Evolutionary conservation across 352 stramenopile genomes (phyloP), one percentile per base, ranked within the genome.

Genomic region (Phytophthora podocarpi): DNA sequence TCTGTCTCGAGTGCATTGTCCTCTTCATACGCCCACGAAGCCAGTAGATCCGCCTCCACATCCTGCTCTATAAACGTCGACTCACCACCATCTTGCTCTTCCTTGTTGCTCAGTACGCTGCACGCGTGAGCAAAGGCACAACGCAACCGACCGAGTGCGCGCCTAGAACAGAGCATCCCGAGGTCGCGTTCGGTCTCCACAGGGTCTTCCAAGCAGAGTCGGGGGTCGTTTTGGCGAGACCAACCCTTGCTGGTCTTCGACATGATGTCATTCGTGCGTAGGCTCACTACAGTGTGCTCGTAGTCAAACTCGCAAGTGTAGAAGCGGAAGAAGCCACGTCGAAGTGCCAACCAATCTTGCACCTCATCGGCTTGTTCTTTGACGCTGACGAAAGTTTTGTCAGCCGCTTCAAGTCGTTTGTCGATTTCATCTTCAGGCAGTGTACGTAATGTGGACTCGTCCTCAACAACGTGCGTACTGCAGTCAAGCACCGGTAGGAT

Each of bases 251-350:
- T 57, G 3, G 37, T 50, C 40, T 91, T 90, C 28, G 47, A 72
- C 34, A 81, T 27, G 10, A 59, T 10, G 1, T 62, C 47, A 15
- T 15, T 36, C 13, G 47, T 50, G 10, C 84, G 82, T n/a, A 95
- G 42, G 55, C 72, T 83, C 26, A 92, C 76, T 16, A 95, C 75
- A 15, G 66, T 55, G 40, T 80, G 53, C 40, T 87, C 73, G 45
- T 80, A 93, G 49, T 92, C 76, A 53, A 95, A 93, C 16, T 86
- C 72, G 21, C 72, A 78, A 32, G 78, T 69, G 55, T 89, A 95
- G 52, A 91, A 95, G 30, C 58, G 47, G 52, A 95, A 93, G 53
- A 95, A 95, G 11, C 72, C 72, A 21, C 74, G 30, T 1, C 90
- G 59, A 36, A 90, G 68, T 20, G 59, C 56, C 56, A 67, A 67